Percentiles rank a stretch among this genome's conserved stretches.
These are phyloP conservation scores for Pythium periplocum DNA, from an alignment of 352 stramenopile genomes.

Conservation along the genomic window DNA sequence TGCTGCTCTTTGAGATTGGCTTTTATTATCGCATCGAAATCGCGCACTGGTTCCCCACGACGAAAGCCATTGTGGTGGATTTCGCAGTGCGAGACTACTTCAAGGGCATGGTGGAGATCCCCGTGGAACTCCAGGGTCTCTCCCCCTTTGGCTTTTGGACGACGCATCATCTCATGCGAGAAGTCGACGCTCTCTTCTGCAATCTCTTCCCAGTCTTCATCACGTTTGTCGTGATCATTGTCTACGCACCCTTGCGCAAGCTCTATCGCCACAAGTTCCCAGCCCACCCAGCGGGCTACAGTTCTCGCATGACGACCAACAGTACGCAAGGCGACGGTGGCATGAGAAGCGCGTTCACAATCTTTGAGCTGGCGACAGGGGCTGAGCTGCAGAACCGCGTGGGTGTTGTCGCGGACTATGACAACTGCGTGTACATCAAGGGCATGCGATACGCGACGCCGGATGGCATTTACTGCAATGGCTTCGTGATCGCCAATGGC, in stretches of 20 bases:
- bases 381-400: constrained; percentile 7
- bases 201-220: constrained; percentile 3
- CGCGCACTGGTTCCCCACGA: constrained; percentile 9
- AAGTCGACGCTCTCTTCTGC: constrained; percentile 2
- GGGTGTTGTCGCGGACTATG: constrained; percentile 27
- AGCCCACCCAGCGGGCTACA: not conserved
- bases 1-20: constrained; percentile 15
- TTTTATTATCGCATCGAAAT: constrained; percentile 18
- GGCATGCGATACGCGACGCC: constrained; percentile 19
- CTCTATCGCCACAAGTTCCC: constrained; percentile 7
- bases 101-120: constrained; percentile 11
- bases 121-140: constrained; percentile 5
- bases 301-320: not conserved
- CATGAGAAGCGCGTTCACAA: too few relatives aligned
- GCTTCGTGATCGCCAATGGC: constrained; percentile 11
- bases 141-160: constrained; percentile 15
- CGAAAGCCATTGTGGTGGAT: constrained; percentile 5
- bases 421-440: constrained; percentile 31
- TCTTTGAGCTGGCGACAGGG: not conserved
- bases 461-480: constrained; percentile 47
- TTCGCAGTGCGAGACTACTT: constrained; percentile 16
- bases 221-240: constrained; percentile 7
- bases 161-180: not conserved
- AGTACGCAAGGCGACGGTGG: not conserved
- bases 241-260: constrained; percentile 21